Conservation (phyloP, 768 basidiomycete genomes). For the Obba rivulosa region DNA sequence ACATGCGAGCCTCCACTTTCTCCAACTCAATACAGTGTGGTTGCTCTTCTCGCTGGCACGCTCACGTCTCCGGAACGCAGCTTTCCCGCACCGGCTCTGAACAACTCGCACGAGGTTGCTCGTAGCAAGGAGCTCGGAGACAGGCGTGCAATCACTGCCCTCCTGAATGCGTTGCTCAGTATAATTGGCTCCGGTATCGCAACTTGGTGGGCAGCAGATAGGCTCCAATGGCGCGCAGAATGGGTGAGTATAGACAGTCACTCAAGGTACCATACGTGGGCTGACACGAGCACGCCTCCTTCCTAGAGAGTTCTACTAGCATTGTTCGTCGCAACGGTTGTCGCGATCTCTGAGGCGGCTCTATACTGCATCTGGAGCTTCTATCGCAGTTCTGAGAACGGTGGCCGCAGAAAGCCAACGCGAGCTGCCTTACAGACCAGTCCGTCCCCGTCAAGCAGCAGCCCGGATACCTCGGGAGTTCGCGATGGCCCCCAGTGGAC, state of each 20-base stretch:
- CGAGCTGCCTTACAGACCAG: too few species aligned
- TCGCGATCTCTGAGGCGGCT: slow-evolving; percentile 64
- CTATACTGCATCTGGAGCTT: slow-evolving; percentile 64
- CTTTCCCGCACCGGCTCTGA: slow-evolving; percentile 45
- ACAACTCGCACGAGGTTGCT: slow-evolving; percentile 38
- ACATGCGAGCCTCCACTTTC: slow-evolving; percentile 42
- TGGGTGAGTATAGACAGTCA: slow-evolving; percentile 49
- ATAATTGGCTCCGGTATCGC: slow-evolving; percentile 61
- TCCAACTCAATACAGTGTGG: slow-evolving; percentile 57
- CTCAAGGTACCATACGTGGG: slow-evolving; percentile 27
- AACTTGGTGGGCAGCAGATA: slow-evolving; percentile 67
- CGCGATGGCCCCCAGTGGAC: too few species aligned
- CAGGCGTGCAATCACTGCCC: slow-evolving; percentile 58
- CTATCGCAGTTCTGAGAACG: too few species aligned
- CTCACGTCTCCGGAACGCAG: slow-evolving; percentile 73
- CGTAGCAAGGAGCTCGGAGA: slow-evolving; percentile 43
- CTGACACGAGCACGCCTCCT: background rate
- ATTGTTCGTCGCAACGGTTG: slow-evolving; percentile 53
- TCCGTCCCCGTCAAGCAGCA: too few species aligned
- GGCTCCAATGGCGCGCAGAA: slow-evolving; percentile 62
- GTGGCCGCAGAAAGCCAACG: too few species aligned
- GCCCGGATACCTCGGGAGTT: too few species aligned
- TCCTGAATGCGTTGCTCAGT: slow-evolving; percentile 70
- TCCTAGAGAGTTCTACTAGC: slow-evolving; percentile 51
- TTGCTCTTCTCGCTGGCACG: slow-evolving; percentile 71